Percentiles rank a stretch among this genome's conserved stretches.
These are phyloP conservation scores for Auriscalpium microsporum DNA, from an alignment of 768 basidiomycete species.

Conservation along the genomic window DNA sequence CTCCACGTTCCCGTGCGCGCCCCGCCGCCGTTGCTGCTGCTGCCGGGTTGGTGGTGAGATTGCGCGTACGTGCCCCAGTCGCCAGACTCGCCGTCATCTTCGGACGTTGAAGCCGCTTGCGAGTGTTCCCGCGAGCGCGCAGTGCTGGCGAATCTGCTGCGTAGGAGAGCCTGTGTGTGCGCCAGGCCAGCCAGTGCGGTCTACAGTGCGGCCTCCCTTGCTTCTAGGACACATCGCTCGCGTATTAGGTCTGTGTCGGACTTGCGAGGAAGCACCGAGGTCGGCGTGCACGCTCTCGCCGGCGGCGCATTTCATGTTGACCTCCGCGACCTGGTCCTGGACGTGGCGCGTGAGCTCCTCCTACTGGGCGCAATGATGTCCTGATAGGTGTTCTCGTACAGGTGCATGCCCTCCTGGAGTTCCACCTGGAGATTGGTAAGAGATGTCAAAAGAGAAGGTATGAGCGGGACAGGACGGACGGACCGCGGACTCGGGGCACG, in stretches of 20 bases:
- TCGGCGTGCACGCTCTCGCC: conserved; percentile 47
- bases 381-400: conserved; percentile 53
- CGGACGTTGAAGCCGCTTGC: too few relatives aligned
- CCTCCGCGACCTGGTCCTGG: conserved; percentile 59
- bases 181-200: conserved; percentile 56
- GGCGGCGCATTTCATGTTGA: conserved; percentile 48
- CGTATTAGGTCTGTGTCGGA: conserved; percentile 51
- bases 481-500: conserved; percentile 44
- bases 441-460: not conserved
- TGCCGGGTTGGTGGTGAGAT: too few relatives aligned
- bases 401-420: conserved; percentile 54
- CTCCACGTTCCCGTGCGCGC: too few relatives aligned
- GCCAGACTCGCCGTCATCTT: too few relatives aligned
- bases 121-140: too few relatives aligned
- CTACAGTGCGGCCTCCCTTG: conserved; percentile 60
- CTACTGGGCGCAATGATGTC: conserved; percentile 60
- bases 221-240: conserved; percentile 56
- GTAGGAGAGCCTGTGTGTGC: conserved; percentile 51
- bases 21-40: too few relatives aligned
- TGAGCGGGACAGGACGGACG: conserved; percentile 10
- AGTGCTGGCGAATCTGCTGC: too few relatives aligned
- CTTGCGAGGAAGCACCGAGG: conserved; percentile 48
- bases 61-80: too few relatives aligned
- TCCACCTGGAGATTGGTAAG: conserved; percentile 50
- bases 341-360: conserved; percentile 72